Conservation (phyloP, 2,329 filamentous ascomycete genomes). For the Pseudocercospora pini-densiflorae region DNA sequence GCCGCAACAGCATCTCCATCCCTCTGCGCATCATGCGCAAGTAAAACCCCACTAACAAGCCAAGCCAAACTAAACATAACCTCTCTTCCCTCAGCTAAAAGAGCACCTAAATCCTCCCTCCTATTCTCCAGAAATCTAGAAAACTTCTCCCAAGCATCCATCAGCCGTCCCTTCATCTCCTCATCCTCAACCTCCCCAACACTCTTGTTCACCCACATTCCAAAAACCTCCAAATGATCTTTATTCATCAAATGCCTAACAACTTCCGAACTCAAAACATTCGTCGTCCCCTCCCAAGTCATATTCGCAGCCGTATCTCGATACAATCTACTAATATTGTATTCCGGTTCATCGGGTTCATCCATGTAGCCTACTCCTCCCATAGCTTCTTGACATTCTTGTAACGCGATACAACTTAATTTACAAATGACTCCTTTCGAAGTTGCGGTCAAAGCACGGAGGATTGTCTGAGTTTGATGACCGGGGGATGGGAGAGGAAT, state of each 20-base stretch:
- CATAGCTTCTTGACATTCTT: conserved; percentile 42
- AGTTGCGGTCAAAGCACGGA: conserved; percentile 26
- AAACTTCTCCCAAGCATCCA: background rate
- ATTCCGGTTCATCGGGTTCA: conserved; percentile 63
- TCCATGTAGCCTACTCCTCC: conserved; percentile 68
- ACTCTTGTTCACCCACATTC: background rate
- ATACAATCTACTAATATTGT: conserved; percentile 69
- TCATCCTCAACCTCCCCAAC: background rate
- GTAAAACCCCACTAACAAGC: conserved; percentile 11
- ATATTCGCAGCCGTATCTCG: conserved; percentile 67
- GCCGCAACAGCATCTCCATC: background rate
- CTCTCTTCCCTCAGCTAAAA: conserved; percentile 9
- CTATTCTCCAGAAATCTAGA: background rate
- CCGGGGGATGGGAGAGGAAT: conserved; percentile 15
- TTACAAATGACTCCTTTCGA: conserved; percentile 26
- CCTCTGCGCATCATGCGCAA: conserved; percentile 8
- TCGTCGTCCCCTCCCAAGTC: conserved; percentile 76
- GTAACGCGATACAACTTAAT: conserved; percentile 20
- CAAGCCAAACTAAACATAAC: conserved; percentile 10
- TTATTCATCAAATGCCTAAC: conserved; percentile 5
- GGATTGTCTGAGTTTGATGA: conserved; percentile 21
- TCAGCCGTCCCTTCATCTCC: background rate
- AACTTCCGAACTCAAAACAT: conserved; percentile 58
- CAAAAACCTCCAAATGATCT: conserved; percentile 1
- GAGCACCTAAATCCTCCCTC: background rate